A percentile compares a stretch with the other conserved stretches of the same genome.
Evolutionary conservation across 1,284 basidiomycete genomes (phyloP).

Genomic region (Ceratobasidium sp.): DNA sequence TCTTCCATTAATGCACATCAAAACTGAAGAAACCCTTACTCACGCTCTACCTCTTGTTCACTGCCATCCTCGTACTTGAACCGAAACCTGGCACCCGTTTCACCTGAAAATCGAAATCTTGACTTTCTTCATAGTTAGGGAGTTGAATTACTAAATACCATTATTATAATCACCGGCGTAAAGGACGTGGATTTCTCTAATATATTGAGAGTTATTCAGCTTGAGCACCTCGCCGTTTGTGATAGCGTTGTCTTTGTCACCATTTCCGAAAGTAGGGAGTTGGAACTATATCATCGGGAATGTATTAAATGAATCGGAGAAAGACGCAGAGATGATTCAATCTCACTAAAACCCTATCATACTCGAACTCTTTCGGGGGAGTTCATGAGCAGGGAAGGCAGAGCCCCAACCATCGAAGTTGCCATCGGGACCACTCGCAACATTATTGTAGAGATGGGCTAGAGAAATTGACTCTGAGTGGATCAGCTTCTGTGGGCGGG

Average conservation of each 20-base stretch:
- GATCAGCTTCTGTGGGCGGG: background rate
- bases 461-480: conserved; percentile 1
- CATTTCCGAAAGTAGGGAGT: background rate
- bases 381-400: background rate
- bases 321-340: no score
- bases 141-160: background rate
- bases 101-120: conserved; percentile 31
- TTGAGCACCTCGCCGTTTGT: conserved; percentile 10
- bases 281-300: background rate
- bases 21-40: conserved; percentile 1
- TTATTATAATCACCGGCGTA: conserved; percentile 44
- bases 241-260: conserved; percentile 5
- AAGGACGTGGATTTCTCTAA: conserved; percentile 42
- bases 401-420: conserved; percentile 27
- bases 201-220: conserved; percentile 23
- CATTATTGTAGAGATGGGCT: conserved; percentile 16
- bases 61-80: conserved; percentile 39
- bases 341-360: conserved; percentile 13
- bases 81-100: conserved; percentile 39
- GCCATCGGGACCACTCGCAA: conserved; percentile 33
- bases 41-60: conserved; percentile 37
- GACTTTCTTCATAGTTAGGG: background rate
- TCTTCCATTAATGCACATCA: background rate
- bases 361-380: background rate
- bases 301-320: background rate